These are phyloP conservation scores for Globisporangium alternatum DNA, from an alignment of 352 stramenopile genomes.

Conservation along the genomic window DNA sequence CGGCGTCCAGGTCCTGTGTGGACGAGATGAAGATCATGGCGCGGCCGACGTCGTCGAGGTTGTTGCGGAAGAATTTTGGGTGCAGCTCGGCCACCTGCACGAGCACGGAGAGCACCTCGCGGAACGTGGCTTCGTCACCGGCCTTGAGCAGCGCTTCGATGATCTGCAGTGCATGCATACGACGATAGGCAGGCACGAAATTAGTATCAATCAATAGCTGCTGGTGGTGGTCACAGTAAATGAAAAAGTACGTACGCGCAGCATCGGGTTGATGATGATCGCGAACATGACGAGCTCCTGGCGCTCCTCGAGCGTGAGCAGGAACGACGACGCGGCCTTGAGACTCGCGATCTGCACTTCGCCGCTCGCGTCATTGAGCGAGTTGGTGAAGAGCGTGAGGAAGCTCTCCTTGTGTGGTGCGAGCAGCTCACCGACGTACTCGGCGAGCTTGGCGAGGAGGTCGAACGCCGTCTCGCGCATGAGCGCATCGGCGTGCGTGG, in stretches of 20 bases:
- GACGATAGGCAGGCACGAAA: not conserved
- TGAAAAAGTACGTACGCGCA: constrained; percentile 33
- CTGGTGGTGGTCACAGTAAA: not conserved
- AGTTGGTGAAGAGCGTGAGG: constrained; percentile 70
- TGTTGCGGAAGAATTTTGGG: constrained; percentile 77
- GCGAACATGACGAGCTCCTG: constrained; percentile 67
- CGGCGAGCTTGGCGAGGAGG: constrained; percentile 67
- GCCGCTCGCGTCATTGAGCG: constrained; percentile 56
- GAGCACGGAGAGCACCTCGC: constrained; percentile 68
- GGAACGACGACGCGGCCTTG: constrained; percentile 68
- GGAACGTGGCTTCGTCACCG: constrained; percentile 63
- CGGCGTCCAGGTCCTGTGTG: constrained; percentile 55
- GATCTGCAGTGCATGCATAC: constrained; percentile 29
- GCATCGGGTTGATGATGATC: constrained; percentile 67
- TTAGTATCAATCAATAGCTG: constrained; percentile 6
- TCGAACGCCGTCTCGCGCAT: constrained; percentile 79
- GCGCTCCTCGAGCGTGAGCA: constrained; percentile 70
- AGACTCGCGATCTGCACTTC: constrained; percentile 72
- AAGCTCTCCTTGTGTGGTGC: constrained; percentile 78
- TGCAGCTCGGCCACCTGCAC: constrained; percentile 77
- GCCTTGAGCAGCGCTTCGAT: constrained; percentile 58
- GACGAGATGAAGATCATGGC: constrained; percentile 82
- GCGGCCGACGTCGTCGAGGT: constrained; percentile 63
- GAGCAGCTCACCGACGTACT: constrained; percentile 66
- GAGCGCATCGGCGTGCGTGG: constrained; percentile 44